Conservation (phyloP, 768 basidiomycete genomes). For the Postia placenta region DNA sequence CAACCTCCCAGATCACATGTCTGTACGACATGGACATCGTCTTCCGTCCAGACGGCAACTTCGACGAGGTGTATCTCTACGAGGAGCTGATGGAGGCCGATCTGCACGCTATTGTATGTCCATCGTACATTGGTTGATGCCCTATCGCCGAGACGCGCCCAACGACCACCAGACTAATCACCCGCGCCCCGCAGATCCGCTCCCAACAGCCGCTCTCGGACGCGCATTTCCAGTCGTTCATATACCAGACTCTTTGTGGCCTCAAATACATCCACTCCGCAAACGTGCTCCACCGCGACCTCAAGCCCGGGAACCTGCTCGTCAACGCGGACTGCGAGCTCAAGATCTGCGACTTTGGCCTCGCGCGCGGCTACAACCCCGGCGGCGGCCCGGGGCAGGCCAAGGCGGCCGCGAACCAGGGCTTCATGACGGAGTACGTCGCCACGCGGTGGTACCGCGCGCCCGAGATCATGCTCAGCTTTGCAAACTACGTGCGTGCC, state of each 20-base stretch:
- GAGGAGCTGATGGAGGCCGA: constrained; percentile 99
- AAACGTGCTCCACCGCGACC: constrained; percentile 93
- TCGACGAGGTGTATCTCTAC: constrained; percentile 94
- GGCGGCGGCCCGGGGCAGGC: constrained; percentile 51
- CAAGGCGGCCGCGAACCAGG: constrained; percentile 69
- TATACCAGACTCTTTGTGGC: constrained; percentile 98
- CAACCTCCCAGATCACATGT: constrained; percentile 70
- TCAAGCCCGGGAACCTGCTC: constrained; percentile 91
- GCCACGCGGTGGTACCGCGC: constrained; percentile 99
- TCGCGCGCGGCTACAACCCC: constrained; percentile 90
- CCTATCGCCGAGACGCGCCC: not conserved
- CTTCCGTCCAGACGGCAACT: constrained; percentile 84
- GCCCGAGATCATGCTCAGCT: constrained; percentile 98
- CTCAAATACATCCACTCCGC: constrained; percentile 98
- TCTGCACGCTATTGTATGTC: constrained; percentile 89
- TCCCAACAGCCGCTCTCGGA: constrained; percentile 86
- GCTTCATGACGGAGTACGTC: constrained; percentile 99
- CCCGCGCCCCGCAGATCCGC: constrained; percentile 49
- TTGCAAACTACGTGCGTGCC: constrained; percentile 79
- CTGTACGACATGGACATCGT: constrained; percentile 99
- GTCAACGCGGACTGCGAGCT: constrained; percentile 98
- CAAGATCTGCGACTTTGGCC: constrained; percentile 98
- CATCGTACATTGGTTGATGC: not conserved
- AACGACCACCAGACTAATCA: constrained; percentile 2
- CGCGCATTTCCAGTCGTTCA: constrained; percentile 91